Evolutionary conservation across 805 yeast genomes (phyloP).

Genomic region (Ogataea nitratoaversa): DNA sequence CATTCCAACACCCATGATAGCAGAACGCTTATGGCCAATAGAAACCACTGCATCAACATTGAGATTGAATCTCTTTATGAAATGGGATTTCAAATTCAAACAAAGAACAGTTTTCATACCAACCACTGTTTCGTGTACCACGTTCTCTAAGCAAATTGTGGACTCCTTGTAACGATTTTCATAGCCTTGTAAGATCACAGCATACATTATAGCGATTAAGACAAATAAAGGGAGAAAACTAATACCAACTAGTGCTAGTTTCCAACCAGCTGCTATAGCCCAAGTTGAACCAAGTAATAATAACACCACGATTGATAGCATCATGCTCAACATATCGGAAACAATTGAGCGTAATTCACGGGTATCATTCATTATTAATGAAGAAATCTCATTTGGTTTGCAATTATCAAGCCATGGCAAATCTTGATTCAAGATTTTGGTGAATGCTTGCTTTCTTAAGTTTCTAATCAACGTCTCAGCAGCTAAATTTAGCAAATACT

Average conservation of each 20-base stretch:
- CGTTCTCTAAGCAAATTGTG: constrained; percentile 51
- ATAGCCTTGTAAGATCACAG: constrained; percentile 43
- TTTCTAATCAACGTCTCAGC: constrained; percentile 66
- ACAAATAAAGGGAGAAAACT: constrained; percentile 67
- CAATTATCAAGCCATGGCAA: constrained; percentile 47
- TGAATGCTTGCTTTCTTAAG: constrained; percentile 48
- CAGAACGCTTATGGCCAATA: constrained; percentile 48
- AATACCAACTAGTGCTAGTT: constrained; percentile 74
- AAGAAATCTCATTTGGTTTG: constrained; percentile 50
- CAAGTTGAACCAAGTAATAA: constrained; percentile 63
- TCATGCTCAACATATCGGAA: constrained; percentile 54
- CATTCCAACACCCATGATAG: constrained; percentile 63
- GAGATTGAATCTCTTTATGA: constrained; percentile 34
- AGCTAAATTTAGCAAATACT: constrained; percentile 46
- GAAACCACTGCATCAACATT: constrained; percentile 30
- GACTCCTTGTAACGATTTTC: constrained; percentile 59
- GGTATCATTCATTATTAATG: constrained; percentile 74
- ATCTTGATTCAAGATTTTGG: constrained; percentile 46
- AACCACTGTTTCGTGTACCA: constrained; percentile 46
- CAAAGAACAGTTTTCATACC: constrained; percentile 64
- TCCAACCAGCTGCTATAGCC: constrained; percentile 84
- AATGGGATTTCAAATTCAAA: constrained; percentile 47
- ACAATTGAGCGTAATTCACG: constrained; percentile 70
- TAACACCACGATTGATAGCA: constrained; percentile 50
- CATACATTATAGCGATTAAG: constrained; percentile 47